Conservation (phyloP, 352 stramenopile species). For the Pilasporangium apinafurcum region DNA sequence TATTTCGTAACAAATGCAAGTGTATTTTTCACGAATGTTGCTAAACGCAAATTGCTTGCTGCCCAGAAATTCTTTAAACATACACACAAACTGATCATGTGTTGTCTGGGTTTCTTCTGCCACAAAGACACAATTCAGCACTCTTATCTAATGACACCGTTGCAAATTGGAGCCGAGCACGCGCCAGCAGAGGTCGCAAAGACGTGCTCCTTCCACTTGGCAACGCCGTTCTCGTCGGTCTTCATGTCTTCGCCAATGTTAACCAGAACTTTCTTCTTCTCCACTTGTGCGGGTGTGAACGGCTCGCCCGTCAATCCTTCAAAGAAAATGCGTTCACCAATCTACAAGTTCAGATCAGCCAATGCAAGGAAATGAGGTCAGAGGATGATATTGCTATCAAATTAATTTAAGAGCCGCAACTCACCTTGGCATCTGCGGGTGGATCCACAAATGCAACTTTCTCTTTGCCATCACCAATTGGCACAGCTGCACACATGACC, state of each 20-base stretch:
- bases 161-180: slow-evolving; percentile 64
- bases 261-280: slow-evolving; percentile 89
- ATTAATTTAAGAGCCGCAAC: slow-evolving; percentile 10
- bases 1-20: slow-evolving; percentile 1
- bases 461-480: slow-evolving; percentile 67
- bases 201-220: slow-evolving; percentile 79
- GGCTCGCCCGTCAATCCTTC: slow-evolving; percentile 61
- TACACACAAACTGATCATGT: too few species aligned
- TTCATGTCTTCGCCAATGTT: slow-evolving; percentile 76
- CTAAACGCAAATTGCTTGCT: too few species aligned
- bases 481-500: slow-evolving; percentile 83
- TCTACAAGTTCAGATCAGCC: too few species aligned
- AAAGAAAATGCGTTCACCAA: slow-evolving; percentile 75
- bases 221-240: slow-evolving; percentile 67
- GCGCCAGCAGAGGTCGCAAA: slow-evolving; percentile 69
- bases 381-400: too few species aligned
- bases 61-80: too few species aligned
- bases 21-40: too few species aligned
- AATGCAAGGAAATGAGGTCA: too few species aligned
- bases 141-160: slow-evolving; percentile 80
- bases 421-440: slow-evolving; percentile 60
- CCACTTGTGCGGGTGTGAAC: slow-evolving; percentile 74
- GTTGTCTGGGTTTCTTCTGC: too few species aligned
- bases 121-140: too few species aligned
- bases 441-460: slow-evolving; percentile 83